Conservation (phyloP, 2,329 filamentous ascomycete genomes). For the Coleophoma eucalyptorum region DNA sequence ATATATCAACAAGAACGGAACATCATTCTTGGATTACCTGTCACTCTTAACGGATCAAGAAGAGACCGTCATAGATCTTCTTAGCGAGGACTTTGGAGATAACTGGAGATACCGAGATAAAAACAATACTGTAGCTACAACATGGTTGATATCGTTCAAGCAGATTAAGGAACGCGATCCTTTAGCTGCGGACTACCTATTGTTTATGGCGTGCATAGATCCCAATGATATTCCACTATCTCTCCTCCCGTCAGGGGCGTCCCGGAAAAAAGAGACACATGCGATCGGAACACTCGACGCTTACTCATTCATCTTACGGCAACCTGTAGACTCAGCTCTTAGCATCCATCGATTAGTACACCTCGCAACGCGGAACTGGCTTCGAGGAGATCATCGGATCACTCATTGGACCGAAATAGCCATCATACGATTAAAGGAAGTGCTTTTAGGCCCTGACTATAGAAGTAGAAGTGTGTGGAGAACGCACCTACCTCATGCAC, state of each 20-base stretch:
- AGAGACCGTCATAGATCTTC: conserved; percentile 1
- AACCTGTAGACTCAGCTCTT: neutral
- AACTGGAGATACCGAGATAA: neutral
- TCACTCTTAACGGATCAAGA: neutral
- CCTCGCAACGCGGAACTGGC: conserved; percentile 2
- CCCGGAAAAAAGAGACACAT: neutral
- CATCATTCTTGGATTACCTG: neutral
- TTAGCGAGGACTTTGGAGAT: conserved; percentile 7
- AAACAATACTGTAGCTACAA: conserved; percentile 4
- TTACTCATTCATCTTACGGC: conserved; percentile 2
- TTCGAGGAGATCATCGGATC: neutral
- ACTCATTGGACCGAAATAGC: no score
- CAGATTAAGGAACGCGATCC: conserved; percentile 4
- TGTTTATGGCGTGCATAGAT: conserved; percentile 4
- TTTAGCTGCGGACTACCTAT: conserved; percentile 4
- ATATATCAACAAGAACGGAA: conserved; percentile 1
- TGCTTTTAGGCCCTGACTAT: no score
- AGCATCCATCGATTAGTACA: conserved; percentile 4
- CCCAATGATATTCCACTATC: conserved; percentile 2
- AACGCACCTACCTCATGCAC: no score
- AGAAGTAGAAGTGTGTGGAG: no score
- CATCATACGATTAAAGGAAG: no score
- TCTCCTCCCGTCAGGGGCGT: neutral
- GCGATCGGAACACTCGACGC: conserved; percentile 2
- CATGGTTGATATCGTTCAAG: conserved; percentile 8